phyloP scores from a whole-genome alignment of 768 basidiomycete species.

The Hebeloma cylindrosporum region DNA sequence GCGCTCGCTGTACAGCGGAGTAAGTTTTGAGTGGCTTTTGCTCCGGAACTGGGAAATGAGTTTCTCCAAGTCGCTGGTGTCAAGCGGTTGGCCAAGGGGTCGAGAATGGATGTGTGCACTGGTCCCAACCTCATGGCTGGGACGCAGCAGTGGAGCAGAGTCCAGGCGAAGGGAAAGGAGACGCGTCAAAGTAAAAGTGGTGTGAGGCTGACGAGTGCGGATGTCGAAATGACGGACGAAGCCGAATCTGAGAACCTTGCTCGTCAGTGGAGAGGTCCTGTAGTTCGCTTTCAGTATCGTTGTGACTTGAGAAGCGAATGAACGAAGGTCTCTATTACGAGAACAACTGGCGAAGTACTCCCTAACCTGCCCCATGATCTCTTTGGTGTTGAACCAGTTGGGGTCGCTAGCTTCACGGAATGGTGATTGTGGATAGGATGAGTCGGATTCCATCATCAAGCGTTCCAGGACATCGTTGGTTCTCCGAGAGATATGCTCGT shows the following conservation, averaged over 20 bases:
- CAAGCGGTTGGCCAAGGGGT: too few relatives aligned
- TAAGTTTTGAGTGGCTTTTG: background rate
- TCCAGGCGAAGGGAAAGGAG: too few relatives aligned
- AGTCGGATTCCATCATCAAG: constrained; percentile 21
- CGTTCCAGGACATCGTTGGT: background rate
- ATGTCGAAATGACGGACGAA: background rate
- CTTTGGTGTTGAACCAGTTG: constrained; percentile 11
- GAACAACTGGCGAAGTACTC: constrained; percentile 17
- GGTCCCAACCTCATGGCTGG: too few relatives aligned
- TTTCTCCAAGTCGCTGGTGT: too few relatives aligned
- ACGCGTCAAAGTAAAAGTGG: too few relatives aligned
- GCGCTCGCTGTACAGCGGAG: constrained; percentile 6
- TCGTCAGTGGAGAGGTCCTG: too few relatives aligned
- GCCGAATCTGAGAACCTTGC: background rate
- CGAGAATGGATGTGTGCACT: too few relatives aligned
- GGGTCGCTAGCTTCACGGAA: constrained; percentile 1
- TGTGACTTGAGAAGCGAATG: constrained; percentile 7
- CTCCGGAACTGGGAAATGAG: constrained; percentile 10
- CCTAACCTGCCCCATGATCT: constrained; percentile 3
- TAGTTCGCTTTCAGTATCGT: background rate
- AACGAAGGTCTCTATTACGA: constrained; percentile 11
- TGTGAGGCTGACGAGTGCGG: too few relatives aligned
- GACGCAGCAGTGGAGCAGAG: too few relatives aligned
- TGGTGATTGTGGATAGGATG: background rate
- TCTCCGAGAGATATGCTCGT: background rate